phyloP scores from a whole-genome alignment of 495 filamentous ascomycete genomes.

The Hypoxylon subgilvum region DNA sequence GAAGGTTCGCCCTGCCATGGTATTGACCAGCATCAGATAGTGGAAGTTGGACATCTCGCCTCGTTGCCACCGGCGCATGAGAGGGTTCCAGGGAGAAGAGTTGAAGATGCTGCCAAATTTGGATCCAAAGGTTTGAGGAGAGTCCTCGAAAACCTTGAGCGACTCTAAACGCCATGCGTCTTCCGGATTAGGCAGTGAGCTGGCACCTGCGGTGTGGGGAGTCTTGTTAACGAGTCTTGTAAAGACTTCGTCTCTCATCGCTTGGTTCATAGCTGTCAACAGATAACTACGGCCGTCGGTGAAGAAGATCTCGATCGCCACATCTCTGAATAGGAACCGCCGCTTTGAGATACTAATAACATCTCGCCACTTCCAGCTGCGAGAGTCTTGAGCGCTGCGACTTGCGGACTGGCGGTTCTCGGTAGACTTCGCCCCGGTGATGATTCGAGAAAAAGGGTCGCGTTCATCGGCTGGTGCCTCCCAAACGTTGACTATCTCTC shows the following conservation, averaged over 20 bases:
- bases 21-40: slow-evolving; percentile 98
- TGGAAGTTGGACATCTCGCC: slow-evolving; percentile 98
- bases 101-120: slow-evolving; percentile 97
- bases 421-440: slow-evolving; percentile 74
- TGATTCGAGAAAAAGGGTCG: slow-evolving; percentile 93
- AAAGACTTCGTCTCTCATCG: slow-evolving; percentile 78
- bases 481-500: slow-evolving; percentile 94
- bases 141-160: slow-evolving; percentile 79
- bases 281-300: slow-evolving; percentile 95
- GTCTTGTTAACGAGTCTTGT: slow-evolving; percentile 75
- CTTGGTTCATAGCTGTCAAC: slow-evolving; percentile 75
- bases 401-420: slow-evolving; percentile 59
- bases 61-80: slow-evolving; percentile 87
- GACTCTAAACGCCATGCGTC: slow-evolving; percentile 90
- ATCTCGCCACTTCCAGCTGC: slow-evolving; percentile 93
- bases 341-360: slow-evolving; percentile 96
- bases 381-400: slow-evolving; percentile 72
- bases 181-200: slow-evolving; percentile 59
- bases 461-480: slow-evolving; percentile 91
- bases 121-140: slow-evolving; percentile 80
- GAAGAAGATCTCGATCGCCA: slow-evolving; percentile 95
- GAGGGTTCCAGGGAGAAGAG: slow-evolving; percentile 72
- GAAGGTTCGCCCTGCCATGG: slow-evolving; percentile 94
- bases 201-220: slow-evolving; percentile 68
- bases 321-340: slow-evolving; percentile 92